Evolutionary conservation across 1,284 basidiomycete species (phyloP).

Genomic region (Cryptococcus wingfieldii): DNA sequence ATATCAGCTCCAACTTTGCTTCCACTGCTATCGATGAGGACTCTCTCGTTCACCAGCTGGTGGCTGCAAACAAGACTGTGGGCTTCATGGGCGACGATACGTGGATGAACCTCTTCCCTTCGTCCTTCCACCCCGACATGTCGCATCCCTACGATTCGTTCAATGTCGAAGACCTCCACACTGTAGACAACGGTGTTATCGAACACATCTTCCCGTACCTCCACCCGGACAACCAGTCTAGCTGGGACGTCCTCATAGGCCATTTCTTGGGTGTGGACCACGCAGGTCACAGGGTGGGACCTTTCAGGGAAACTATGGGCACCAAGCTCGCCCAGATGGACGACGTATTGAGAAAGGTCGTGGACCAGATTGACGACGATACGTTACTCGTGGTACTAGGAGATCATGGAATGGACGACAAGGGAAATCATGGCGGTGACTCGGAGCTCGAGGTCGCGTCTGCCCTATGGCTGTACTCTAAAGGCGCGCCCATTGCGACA

Average conservation of each 20-base stretch:
- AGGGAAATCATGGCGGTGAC: conserved; percentile 95
- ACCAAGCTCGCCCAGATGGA: conserved; percentile 85
- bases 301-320: conserved; percentile 80
- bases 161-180: conserved; percentile 96
- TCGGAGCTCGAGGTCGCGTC: conserved; percentile 78
- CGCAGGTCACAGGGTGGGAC: conserved; percentile 89
- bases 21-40: conserved; percentile 83
- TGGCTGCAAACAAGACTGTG: conserved; percentile 47
- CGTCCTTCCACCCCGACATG: conserved; percentile 60
- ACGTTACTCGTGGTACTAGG: conserved; percentile 88
- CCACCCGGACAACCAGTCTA: conserved; percentile 45
- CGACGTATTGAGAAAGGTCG: conserved; percentile 66
- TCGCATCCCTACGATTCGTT: conserved; percentile 89
- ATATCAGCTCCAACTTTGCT: conserved; percentile 87
- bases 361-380: conserved; percentile 64
- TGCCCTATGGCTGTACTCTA: conserved; percentile 89
- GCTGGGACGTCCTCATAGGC: conserved; percentile 80
- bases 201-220: conserved; percentile 77
- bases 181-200: conserved; percentile 88
- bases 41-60: conserved; percentile 62
- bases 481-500: conserved; percentile 38
- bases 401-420: conserved; percentile 95
- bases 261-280: conserved; percentile 98
- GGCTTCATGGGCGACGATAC: conserved; percentile 95
- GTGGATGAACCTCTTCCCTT: conserved; percentile 85